Base-by-base conservation (phyloP, 169 alveolate genomes). In the Plasmodium reichenowi region DNA sequence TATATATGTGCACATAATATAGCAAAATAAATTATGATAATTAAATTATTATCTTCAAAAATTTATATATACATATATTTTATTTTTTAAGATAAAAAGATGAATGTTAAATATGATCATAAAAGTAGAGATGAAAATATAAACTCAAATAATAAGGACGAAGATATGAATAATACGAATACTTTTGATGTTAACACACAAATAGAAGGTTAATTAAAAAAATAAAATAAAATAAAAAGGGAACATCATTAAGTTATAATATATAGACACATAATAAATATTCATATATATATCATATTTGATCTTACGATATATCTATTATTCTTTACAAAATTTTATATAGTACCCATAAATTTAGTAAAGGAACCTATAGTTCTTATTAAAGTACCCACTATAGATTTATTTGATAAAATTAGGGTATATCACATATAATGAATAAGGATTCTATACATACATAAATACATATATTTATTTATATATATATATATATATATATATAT, bases 311-410 rank as follows among this genome's bases (percentile, higher is more conserved):
- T 12, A 20, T 74, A 6, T 45, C 2, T n/a, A n/a, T 2, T 43
- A 12, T 74, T 63, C 54, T 54, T 54, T 54, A n/a, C 13, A 8
- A n/a, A 8, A 54, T n/a, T 54, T n/a, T 10, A 15, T 58, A 64
- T 52, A 76, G 89, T 26, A 12, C 59, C 89, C 15, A 13, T 17
- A 15, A 58, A 76, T 50, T 48, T 56, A 17, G 24, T 76, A 68
- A 29, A 60, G 24, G 89, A 63, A 26, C 89, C 89, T 32, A 54
- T 76, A 76, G 76, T 76, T 12, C 58, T 76, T 3, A 68, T 76
- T 48, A 76, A 76, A 59, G 54, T 76, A 13, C 89, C 89, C 50
- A 54, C 72, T n/a, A 32, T 76, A 24, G 38, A 47, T 68, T 13
- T 76, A 20, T 76, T 64, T 45, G 64, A 76, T 24, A 67, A 64